These are phyloP conservation scores for Hemisphaericaspora xylanilytica DNA, from an alignment of 1,139 yeast genomes.

Conservation along the genomic window DNA sequence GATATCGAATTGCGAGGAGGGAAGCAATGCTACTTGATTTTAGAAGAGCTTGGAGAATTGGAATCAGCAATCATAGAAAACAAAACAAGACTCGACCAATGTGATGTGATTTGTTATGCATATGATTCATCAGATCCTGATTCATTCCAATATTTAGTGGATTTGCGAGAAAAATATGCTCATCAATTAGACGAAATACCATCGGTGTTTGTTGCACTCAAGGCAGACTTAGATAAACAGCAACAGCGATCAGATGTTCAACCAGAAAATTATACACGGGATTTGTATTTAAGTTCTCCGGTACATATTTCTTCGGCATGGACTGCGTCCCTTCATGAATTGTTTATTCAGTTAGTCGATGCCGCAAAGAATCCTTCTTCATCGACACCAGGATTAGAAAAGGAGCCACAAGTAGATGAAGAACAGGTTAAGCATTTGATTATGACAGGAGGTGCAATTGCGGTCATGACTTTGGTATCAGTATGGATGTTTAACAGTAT, in stretches of 20 bases:
- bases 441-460: constrained; percentile 65
- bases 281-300: constrained; percentile 60
- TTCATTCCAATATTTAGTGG: constrained; percentile 79
- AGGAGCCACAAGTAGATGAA: constrained; percentile 54
- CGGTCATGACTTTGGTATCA: constrained; percentile 58
- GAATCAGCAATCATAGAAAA: constrained; percentile 82
- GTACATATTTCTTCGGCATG: constrained; percentile 87
- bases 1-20: constrained; percentile 96
- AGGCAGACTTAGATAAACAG: constrained; percentile 93
- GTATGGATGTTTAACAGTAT: constrained; percentile 59
- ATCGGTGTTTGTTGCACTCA: constrained; percentile 81
- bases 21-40: constrained; percentile 85
- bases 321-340: constrained; percentile 81
- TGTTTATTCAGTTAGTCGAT: constrained; percentile 83
- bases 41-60: constrained; percentile 86
- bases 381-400: constrained; percentile 80
- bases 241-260: constrained; percentile 84
- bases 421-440: constrained; percentile 49
- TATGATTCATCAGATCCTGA: constrained; percentile 97
- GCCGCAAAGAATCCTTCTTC: constrained; percentile 78
- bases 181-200: constrained; percentile 66
- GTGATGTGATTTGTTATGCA: constrained; percentile 86
- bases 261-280: constrained; percentile 82
- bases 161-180: constrained; percentile 58
- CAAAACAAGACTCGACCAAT: constrained; percentile 66